Base-by-base conservation (phyloP, 202 grass and related monocot species). In the Setaria italica region DNA sequence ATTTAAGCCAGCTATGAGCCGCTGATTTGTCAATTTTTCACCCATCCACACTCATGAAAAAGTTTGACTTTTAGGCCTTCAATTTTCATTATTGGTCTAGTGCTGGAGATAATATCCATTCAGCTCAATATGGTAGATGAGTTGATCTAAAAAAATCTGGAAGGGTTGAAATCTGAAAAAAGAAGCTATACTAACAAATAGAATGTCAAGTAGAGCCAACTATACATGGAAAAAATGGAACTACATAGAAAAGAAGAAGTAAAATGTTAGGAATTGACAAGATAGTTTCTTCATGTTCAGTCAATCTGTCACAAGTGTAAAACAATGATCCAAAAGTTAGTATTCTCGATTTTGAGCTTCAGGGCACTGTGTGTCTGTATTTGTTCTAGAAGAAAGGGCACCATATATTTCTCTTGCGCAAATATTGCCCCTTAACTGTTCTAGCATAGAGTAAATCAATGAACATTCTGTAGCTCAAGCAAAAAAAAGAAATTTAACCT, bases 251-350 rank as follows among this genome's bases (percentile, higher is more conserved):
- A 68, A 77, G 9, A 66, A 49, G 9, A 68, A 15, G 29, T 9
- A 81, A 49, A 47, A 74, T 74, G 17, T 78, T 74, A 55, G 39
- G 65, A 69, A 66, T 56, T 70, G 10, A 42, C 9, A 70, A 37
- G 33, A 62, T 62, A 19, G 8, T 43, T 62, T 79, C 33, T n/a
- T 68, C 62, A 41, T 20, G 49, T 42, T 55, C 4, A 0, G 56
- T 41, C 55, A 43, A 77, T 59, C n/a, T 60, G 11, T 60, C n/a
- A 1, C 19, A 42, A 58, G 11, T 2, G 6, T 42, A 45, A 41
- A 20, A 41, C 3, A 29, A 29, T 29, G 54, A 56, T 42, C 53
- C 72, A 42, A 11, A 58, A 57, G 17, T 41, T 76, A 76, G 10
- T 17, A 41, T 57, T 1, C 17, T 76, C 17, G 19, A 37, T 29